Base-by-base conservation (phyloP, 2,329 filamentous ascomycete species). In the Aspergillus terreus region DNA sequence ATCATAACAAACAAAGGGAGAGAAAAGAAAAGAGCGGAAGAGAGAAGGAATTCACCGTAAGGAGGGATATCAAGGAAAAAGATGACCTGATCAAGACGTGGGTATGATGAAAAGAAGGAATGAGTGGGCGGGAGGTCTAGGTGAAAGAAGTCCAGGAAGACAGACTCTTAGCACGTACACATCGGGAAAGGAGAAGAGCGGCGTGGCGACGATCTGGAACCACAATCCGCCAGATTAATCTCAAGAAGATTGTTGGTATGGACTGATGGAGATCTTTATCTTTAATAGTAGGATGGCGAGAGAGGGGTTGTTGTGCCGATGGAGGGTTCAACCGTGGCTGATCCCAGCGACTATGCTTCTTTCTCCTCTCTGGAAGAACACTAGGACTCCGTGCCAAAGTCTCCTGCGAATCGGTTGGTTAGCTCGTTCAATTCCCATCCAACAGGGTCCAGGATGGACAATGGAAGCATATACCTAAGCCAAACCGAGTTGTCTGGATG, bases 131-230 rank as follows among this genome's bases (percentile, higher is more conserved):
- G 46, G 41, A 42, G 44, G 44, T 32, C 23, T 1, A 23, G 23
- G 35, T 27, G 41, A 49, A 36, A 51, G 48, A 51, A 49, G 41
- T 38, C 15, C 30, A 44, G 45, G 47, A 44, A 33, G 19, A 33
- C 19, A 19, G 19, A 3, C 6, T 42, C 40, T 25, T 49, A 47
- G 45, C 40, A 62, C 59, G 44, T 62, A 62, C 58, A 53, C 59
- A 62, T 62, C 47, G 51, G 54, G 49, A 57, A 51, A 44, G 47
- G 51, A 42, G 36, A 32, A 42, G 36, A 32, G 52, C 50, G 46
- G 30, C 54, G 49, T 53, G 52, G 50, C 48, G 47, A 49, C 47
- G 46, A 48, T 49, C 27, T 23, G 50, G 53, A 50, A 40, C 49
- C 52, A 55, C 52, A 46, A 42, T 21, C 38, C 17, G 44, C 50